These are phyloP conservation scores for Dacryopinax primogenitus DNA, from an alignment of 768 basidiomycete genomes.

Conservation along the genomic window DNA sequence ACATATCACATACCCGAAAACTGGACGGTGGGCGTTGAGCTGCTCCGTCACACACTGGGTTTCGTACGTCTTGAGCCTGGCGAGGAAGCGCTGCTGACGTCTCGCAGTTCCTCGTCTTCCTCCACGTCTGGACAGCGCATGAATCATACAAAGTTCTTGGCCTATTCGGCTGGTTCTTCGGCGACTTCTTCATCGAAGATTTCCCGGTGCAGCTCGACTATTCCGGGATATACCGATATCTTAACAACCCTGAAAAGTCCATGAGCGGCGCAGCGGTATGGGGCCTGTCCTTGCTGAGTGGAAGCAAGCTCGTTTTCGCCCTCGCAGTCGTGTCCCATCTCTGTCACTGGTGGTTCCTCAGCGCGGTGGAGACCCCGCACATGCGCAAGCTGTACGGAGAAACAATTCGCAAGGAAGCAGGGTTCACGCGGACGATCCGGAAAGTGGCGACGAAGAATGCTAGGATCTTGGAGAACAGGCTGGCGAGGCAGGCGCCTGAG, in stretches of 20 bases:
- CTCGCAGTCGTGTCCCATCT: constrained; percentile 76
- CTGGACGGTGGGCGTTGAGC: constrained; percentile 78
- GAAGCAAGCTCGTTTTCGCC: constrained; percentile 77
- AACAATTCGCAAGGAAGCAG: constrained; percentile 85
- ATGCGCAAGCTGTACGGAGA: constrained; percentile 95
- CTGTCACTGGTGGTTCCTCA: constrained; percentile 93
- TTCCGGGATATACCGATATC: constrained; percentile 88
- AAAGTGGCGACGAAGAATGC: constrained; percentile 78
- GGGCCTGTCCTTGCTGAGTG: constrained; percentile 81
- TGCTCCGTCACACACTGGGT: constrained; percentile 81
- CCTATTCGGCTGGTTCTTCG: constrained; percentile 97
- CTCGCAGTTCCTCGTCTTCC: constrained; percentile 57
- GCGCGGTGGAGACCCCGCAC: constrained; percentile 92
- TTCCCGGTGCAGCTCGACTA: constrained; percentile 84
- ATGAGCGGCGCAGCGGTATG: constrained; percentile 95
- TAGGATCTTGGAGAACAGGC: constrained; percentile 56
- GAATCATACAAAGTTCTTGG: constrained; percentile 91
- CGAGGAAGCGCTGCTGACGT: constrained; percentile 7
- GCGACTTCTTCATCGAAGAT: constrained; percentile 91
- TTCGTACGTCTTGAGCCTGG: constrained; percentile 39
- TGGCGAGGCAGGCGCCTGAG: constrained; percentile 69
- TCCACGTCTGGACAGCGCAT: constrained; percentile 83
- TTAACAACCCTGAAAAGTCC: constrained; percentile 83
- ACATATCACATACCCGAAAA: constrained; percentile 69
- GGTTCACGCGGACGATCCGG: constrained; percentile 96